These are phyloP conservation scores for Eimeria sp. DNA, from an alignment of 169 alveolate genomes.

Conservation along the genomic window DNA sequence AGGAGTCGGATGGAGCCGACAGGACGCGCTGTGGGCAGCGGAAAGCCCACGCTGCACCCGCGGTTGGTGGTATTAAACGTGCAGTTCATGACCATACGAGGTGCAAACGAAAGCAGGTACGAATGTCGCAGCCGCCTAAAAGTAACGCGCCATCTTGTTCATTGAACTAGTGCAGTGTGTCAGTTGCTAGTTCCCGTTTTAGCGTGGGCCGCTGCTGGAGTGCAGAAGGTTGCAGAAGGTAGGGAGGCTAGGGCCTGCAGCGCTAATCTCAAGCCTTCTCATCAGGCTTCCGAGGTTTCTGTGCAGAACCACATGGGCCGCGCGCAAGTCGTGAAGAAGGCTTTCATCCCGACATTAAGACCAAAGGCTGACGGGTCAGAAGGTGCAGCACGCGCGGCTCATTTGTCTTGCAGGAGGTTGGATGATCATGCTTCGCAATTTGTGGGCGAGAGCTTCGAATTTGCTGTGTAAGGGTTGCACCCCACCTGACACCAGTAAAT, in stretches of 20 bases:
- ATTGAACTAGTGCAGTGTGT: too few species aligned
- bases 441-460: background rate
- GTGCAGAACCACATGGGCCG: conserved; percentile 15
- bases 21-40: background rate
- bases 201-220: background rate
- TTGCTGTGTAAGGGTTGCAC: background rate
- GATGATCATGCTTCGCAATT: background rate
- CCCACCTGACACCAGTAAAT: background rate
- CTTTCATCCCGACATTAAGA: background rate
- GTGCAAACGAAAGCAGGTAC: conserved; percentile 10
- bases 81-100: background rate
- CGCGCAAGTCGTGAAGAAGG: background rate
- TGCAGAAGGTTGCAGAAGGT: background rate
- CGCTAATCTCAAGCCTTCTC: background rate
- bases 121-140: background rate
- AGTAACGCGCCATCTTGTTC: too few species aligned
- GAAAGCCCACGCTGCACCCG: background rate
- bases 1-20: background rate
- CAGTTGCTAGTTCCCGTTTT: background rate
- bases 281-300: background rate
- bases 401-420: background rate
- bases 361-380: conserved; percentile 13
- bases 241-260: background rate
- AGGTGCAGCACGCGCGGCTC: background rate
- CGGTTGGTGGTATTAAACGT: background rate